Conservation (phyloP, 2,329 filamentous ascomycete species). For the Trichoderma semiorbis region DNA sequence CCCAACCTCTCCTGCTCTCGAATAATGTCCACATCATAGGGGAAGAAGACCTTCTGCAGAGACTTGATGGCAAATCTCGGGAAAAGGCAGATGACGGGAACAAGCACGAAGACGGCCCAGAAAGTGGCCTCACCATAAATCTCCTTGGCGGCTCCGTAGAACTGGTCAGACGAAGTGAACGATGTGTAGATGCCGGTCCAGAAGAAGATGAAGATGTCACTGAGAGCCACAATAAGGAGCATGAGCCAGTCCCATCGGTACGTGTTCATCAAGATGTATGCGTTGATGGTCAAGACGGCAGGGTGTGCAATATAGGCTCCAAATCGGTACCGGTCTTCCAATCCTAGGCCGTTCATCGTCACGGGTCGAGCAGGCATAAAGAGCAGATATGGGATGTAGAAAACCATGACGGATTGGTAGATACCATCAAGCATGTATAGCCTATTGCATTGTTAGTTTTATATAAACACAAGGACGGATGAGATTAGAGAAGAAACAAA, state of each 20-base stretch:
- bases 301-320: constrained; percentile 84
- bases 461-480: neutral
- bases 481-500: neutral
- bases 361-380: constrained; percentile 67
- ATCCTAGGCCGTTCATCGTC: constrained; percentile 66
- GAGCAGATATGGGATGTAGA: constrained; percentile 86
- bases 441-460: constrained; percentile 44
- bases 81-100: constrained; percentile 76
- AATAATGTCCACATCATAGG: constrained; percentile 90
- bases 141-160: constrained; percentile 76
- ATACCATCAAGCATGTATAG: constrained; percentile 91
- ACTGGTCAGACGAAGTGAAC: constrained; percentile 45
- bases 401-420: constrained; percentile 91
- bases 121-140: constrained; percentile 80
- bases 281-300: constrained; percentile 83
- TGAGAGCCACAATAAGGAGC: constrained; percentile 74
- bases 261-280: constrained; percentile 92
- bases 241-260: constrained; percentile 99
- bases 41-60: constrained; percentile 90
- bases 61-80: constrained; percentile 85
- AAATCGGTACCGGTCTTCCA: constrained; percentile 78
- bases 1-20: constrained; percentile 86
- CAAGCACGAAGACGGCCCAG: constrained; percentile 80
- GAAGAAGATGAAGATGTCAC: constrained; percentile 84
- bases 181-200: constrained; percentile 86